Conservation (phyloP, 495 filamentous ascomycete species). For the Aspergillus saccharolyticus region DNA sequence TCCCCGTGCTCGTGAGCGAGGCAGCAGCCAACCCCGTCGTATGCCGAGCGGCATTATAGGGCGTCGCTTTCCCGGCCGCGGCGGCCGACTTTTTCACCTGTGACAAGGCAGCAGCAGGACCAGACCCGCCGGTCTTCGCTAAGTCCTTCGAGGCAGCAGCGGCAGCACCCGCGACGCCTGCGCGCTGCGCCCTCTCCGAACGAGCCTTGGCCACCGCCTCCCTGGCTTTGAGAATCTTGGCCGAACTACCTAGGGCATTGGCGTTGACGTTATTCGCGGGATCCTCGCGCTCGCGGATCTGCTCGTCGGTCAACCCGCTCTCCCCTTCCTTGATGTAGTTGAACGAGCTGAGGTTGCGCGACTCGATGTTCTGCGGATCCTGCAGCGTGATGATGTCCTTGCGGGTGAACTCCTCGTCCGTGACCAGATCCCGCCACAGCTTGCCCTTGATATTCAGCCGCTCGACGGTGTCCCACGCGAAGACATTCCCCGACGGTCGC, state of each 20-base stretch:
- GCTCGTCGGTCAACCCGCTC: slow-evolving; percentile 58
- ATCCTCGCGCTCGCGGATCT: slow-evolving; percentile 53
- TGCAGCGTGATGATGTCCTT: slow-evolving; percentile 96
- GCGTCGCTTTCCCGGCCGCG: slow-evolving; percentile 39
- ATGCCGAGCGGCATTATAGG: slow-evolving; percentile 82
- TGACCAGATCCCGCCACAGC: slow-evolving; percentile 89
- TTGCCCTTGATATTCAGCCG: slow-evolving; percentile 96
- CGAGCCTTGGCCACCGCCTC: slow-evolving; percentile 83
- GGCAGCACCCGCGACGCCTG: slow-evolving; percentile 21
- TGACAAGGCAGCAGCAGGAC: slow-evolving; percentile 9
- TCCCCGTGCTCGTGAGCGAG: slow-evolving; percentile 87
- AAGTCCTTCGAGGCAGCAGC: slow-evolving; percentile 31
- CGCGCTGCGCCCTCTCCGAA: slow-evolving; percentile 45
- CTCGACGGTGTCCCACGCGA: slow-evolving; percentile 91
- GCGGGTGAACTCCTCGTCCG: slow-evolving; percentile 79
- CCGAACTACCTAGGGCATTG: slow-evolving; percentile 70
- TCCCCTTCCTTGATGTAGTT: slow-evolving; percentile 84
- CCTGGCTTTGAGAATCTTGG: slow-evolving; percentile 87
- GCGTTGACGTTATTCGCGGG: slow-evolving; percentile 63
- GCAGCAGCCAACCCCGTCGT: slow-evolving; percentile 91
- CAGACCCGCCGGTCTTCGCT: slow-evolving; percentile 29
- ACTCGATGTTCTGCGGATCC: slow-evolving; percentile 87
- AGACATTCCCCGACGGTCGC: slow-evolving; percentile 86
- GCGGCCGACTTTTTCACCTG: slow-evolving; percentile 25
- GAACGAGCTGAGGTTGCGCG: slow-evolving; percentile 80